phyloP scores from a whole-genome alignment of 2,329 filamentous ascomycete genomes.

The Onygenales sp. region DNA sequence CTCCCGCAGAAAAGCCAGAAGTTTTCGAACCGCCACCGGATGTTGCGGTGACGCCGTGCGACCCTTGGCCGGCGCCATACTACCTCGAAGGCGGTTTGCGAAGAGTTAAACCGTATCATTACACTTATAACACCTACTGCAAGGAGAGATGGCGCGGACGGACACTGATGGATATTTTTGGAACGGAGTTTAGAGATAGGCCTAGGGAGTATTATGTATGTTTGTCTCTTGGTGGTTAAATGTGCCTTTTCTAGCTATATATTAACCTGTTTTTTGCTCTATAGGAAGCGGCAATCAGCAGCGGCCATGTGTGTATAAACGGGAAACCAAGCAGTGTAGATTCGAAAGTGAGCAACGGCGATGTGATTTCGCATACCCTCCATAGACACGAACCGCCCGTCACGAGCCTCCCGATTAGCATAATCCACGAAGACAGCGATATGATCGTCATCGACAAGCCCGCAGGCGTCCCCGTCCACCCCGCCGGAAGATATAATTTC shows the following conservation, averaged over 20 bases:
- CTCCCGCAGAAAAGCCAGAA: constrained; percentile 16
- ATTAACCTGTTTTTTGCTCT: not conserved
- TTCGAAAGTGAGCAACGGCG: constrained; percentile 74
- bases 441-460: constrained; percentile 98
- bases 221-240: constrained; percentile 7
- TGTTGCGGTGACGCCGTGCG: constrained; percentile 23
- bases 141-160: constrained; percentile 88
- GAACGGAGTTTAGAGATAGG: constrained; percentile 83
- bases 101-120: constrained; percentile 78
- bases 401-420: constrained; percentile 64
- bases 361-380: constrained; percentile 83
- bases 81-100: constrained; percentile 74
- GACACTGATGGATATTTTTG: constrained; percentile 75
- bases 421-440: constrained; percentile 85
- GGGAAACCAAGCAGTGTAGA: constrained; percentile 59
- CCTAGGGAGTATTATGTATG: constrained; percentile 74
- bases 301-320: constrained; percentile 71
- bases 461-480: constrained; percentile 87
- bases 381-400: constrained; percentile 95
- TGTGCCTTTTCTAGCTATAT: not conserved
- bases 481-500: constrained; percentile 89
- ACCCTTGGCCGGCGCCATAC: constrained; percentile 61
- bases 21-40: constrained; percentile 18
- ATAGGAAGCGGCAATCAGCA: constrained; percentile 65
- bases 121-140: constrained; percentile 88